These are phyloP conservation scores for Acanthamoeba royreba DNA, from an alignment of 208 protist species.

Conservation along the genomic window DNA sequence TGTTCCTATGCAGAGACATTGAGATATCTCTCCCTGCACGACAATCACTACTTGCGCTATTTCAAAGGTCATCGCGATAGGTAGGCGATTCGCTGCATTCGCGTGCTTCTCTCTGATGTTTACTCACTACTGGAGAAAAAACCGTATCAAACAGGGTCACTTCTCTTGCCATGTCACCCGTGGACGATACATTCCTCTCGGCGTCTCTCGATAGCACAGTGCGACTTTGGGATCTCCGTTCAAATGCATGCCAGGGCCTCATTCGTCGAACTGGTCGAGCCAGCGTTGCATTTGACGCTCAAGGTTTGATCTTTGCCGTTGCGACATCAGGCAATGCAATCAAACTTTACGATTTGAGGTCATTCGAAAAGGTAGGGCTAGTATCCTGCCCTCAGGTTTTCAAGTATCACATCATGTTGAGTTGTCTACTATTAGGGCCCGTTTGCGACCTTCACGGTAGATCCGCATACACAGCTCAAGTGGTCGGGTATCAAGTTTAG, in stretches of 20 bases:
- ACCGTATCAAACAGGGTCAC: no score
- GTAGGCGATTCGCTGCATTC: no score
- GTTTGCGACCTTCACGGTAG: slow-evolving; percentile 52
- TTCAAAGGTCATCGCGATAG: slow-evolving; percentile 75
- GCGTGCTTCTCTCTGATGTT: neutral
- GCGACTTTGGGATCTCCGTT: slow-evolving; percentile 74
- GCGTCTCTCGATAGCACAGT: slow-evolving; percentile 64
- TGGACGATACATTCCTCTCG: slow-evolving; percentile 68
- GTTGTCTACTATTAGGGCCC: no score
- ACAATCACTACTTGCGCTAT: slow-evolving; percentile 76
- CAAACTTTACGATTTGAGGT: slow-evolving; percentile 69
- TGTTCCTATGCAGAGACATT: slow-evolving; percentile 65
- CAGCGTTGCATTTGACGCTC: slow-evolving; percentile 68
- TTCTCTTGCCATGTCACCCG: slow-evolving; percentile 65
- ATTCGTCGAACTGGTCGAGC: neutral
- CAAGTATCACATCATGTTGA: no score
- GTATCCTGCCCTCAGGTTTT: no score
- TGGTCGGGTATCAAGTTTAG: slow-evolving; percentile 64
- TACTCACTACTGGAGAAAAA: no score
- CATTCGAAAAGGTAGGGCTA: slow-evolving; percentile 59
- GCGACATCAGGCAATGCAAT: slow-evolving; percentile 44
- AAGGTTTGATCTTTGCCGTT: slow-evolving; percentile 66
- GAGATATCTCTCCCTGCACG: slow-evolving; percentile 75
- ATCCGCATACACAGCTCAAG: neutral
- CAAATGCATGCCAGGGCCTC: slow-evolving; percentile 55